Conservation (phyloP, 495 filamentous ascomycete genomes). For the Tuber magnatum region DNA sequence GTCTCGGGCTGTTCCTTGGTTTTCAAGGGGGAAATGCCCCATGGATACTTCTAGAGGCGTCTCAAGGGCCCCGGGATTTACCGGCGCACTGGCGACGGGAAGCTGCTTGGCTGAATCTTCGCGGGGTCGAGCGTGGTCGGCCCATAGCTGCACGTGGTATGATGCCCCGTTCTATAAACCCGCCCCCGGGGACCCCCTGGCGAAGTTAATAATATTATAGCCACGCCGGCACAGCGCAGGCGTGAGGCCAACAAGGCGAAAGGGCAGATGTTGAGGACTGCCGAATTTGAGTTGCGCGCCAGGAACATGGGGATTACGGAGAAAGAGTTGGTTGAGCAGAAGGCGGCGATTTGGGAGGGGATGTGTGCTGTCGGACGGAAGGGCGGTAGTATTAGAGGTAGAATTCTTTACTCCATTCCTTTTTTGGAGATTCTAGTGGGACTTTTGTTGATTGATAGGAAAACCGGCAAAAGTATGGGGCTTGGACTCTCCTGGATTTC, state of each 20-base stretch:
- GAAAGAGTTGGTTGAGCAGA: neutral
- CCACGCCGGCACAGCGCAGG: neutral
- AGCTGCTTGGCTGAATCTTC: neutral
- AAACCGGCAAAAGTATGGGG: neutral
- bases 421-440: neutral
- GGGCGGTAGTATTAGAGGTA: neutral
- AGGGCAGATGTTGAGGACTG: neutral
- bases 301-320: neutral
- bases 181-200: neutral
- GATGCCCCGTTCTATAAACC: neutral
- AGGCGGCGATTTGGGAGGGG: neutral
- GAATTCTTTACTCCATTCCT: neutral
- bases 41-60: neutral
- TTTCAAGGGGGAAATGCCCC: neutral
- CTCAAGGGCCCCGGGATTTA: neutral
- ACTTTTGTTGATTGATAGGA: neutral
- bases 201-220: neutral
- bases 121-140: neutral
- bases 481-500: neutral
- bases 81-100: neutral
- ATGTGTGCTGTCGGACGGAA: neutral
- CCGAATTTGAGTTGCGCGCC: neutral
- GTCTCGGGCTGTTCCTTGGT: neutral
- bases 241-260: neutral
- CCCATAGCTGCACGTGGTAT: neutral